phyloP scores from a whole-genome alignment of 768 basidiomycete species.

The Hypholoma fasciculare region DNA sequence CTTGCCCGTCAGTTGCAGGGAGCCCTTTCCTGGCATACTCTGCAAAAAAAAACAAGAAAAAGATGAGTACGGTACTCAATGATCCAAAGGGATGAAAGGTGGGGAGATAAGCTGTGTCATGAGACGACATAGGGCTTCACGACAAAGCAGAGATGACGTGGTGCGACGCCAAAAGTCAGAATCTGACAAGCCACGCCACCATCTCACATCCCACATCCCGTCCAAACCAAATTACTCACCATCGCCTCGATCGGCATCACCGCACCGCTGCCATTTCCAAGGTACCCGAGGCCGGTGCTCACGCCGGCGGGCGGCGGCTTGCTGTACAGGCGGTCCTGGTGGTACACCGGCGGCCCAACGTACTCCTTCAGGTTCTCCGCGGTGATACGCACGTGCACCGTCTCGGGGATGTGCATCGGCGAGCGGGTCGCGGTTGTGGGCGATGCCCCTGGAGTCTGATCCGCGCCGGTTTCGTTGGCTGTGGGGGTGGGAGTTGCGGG shows the following conservation, averaged over 20 bases:
- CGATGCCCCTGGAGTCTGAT: constrained; percentile 11
- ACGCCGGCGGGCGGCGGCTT: constrained; percentile 86
- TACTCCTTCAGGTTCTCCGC: constrained; percentile 93
- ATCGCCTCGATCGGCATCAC: constrained; percentile 98
- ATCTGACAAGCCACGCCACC: no score
- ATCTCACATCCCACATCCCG: not conserved
- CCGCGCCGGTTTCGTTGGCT: constrained; percentile 7
- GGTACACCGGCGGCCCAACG: constrained; percentile 93
- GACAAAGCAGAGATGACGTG: no score
- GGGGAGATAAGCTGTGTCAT: not conserved
- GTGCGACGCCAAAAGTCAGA: no score
- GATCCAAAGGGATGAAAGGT: not conserved
- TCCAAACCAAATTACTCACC: constrained; percentile 43
- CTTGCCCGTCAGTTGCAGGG: constrained; percentile 91
- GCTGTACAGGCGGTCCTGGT: constrained; percentile 90
- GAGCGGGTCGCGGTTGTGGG: constrained; percentile 47
- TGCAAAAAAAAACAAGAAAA: constrained; percentile 26
- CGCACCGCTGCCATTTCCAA: constrained; percentile 94
- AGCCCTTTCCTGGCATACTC: constrained; percentile 97
- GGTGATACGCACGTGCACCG: constrained; percentile 79
- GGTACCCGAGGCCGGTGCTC: constrained; percentile 91
- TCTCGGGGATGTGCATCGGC: constrained; percentile 78
- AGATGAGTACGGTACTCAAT: not conserved
- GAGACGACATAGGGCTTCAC: not conserved
- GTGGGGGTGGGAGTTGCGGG: constrained; percentile 35